phyloP scores from a whole-genome alignment of 78 protist genomes.

The Mantamonas sphyraenae region DNA sequence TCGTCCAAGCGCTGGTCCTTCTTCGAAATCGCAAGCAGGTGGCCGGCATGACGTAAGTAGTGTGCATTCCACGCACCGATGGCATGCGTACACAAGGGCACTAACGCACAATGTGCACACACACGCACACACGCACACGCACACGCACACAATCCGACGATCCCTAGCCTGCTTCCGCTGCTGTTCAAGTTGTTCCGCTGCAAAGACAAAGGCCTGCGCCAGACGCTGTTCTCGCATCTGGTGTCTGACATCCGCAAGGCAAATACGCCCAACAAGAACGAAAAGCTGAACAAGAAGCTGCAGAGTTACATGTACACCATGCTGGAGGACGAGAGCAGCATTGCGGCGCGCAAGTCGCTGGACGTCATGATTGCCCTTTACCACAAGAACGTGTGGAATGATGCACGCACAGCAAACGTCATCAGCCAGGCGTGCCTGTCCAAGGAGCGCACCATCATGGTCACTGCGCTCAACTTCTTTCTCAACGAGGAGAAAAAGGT shows the following conservation, averaged over 20 bases:
- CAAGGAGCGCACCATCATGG: slow-evolving; percentile 36
- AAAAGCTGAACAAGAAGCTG: slow-evolving; percentile 49
- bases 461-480: slow-evolving; percentile 60
- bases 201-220: slow-evolving; percentile 66
- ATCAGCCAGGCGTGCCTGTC: slow-evolving; percentile 64
- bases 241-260: slow-evolving; percentile 57
- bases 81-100: not conserved
- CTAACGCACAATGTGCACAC: not conserved
- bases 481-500: slow-evolving; percentile 46
- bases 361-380: slow-evolving; percentile 78
- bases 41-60: not conserved
- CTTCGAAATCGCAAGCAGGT: slow-evolving; percentile 48
- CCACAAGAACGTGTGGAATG: slow-evolving; percentile 60
- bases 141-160: not conserved
- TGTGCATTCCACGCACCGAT: not conserved
- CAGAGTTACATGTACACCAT: slow-evolving; percentile 70
- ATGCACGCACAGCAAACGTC: slow-evolving; percentile 76
- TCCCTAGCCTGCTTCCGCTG: slow-evolving; percentile 32
- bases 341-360: slow-evolving; percentile 57
- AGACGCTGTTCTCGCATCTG: slow-evolving; percentile 35
- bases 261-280: slow-evolving; percentile 53
- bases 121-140: not conserved
- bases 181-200: slow-evolving; percentile 78
- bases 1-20: slow-evolving; percentile 54
- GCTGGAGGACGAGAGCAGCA: slow-evolving; percentile 42